phyloP scores from a whole-genome alignment of 2,329 filamentous ascomycete species.

The Phialophora macrospora region DNA sequence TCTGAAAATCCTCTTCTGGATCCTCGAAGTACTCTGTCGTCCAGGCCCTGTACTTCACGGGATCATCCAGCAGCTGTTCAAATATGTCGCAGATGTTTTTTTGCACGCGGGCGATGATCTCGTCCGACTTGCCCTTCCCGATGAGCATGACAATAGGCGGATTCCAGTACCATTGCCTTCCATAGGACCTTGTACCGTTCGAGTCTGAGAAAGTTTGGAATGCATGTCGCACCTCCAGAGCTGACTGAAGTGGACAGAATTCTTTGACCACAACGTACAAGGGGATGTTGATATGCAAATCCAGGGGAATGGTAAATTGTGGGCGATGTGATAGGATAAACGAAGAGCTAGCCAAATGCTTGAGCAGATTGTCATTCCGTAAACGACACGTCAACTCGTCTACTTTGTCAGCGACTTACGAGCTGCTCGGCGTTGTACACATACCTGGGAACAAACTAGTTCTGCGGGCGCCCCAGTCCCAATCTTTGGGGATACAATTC shows the following conservation, averaged over 20 bases:
- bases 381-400: constrained; percentile 29
- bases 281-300: constrained; percentile 24
- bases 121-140: constrained; percentile 11
- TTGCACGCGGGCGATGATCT: constrained; percentile 12
- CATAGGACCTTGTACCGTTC: constrained; percentile 20
- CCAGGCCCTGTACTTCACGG: constrained; percentile 22
- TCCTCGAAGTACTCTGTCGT: constrained; percentile 28
- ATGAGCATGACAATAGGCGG: constrained; percentile 35
- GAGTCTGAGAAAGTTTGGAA: constrained; percentile 14
- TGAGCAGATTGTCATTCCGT: constrained; percentile 10
- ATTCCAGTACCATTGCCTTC: constrained; percentile 24
- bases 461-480: constrained; percentile 24
- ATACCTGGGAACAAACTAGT: constrained; percentile 29
- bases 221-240: constrained; percentile 21
- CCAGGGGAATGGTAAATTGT: constrained; percentile 23
- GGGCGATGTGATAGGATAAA: constrained; percentile 17
- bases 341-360: constrained; percentile 19
- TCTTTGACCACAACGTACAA: constrained; percentile 26
- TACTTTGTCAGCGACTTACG: constrained; percentile 14
- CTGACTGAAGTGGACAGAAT: constrained; percentile 20
- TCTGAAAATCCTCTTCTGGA: constrained; percentile 27
- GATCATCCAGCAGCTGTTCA: constrained; percentile 22
- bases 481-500: constrained; percentile 26
- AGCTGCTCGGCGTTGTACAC: background rate
- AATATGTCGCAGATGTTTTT: constrained; percentile 24